A percentile compares a stretch with the other conserved stretches of the same genome.
These are phyloP conservation scores for Boletus coccyginus DNA, from an alignment of 768 basidiomycete species.

Conservation along the genomic window DNA sequence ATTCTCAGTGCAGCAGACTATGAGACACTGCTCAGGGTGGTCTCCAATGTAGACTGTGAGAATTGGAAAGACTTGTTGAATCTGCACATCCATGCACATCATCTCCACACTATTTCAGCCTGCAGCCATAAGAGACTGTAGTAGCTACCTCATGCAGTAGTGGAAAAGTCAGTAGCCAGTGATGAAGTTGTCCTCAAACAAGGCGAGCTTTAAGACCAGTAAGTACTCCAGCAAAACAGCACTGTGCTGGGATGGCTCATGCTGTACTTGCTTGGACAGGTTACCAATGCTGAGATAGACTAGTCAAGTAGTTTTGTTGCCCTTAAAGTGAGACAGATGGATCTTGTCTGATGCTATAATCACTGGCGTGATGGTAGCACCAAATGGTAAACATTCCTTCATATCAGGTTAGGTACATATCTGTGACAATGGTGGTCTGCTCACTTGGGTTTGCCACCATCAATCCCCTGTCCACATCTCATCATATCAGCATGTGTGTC, in stretches of 20 bases:
- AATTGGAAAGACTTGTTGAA: not conserved
- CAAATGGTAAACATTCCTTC: no score
- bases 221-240: not conserved
- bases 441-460: not conserved
- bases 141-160: not conserved
- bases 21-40: conserved; percentile 2
- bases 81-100: not conserved
- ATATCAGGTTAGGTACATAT: no score
- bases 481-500: not conserved
- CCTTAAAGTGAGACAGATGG: not conserved
- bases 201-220: not conserved
- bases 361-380: not conserved
- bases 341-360: conserved; percentile 4
- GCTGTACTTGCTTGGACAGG: no score
- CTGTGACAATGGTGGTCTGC: no score
- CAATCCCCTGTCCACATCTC: not conserved
- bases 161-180: not conserved
- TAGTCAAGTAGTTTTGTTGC: not conserved
- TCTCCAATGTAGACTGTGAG: not conserved
- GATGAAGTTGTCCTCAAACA: not conserved
- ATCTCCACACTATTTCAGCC: not conserved
- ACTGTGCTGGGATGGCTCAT: not conserved
- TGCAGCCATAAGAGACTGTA: not conserved
- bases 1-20: not conserved
- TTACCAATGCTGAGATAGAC: conserved; percentile 3